A percentile compares a stretch with the other conserved stretches of the same genome.
These are phyloP conservation scores for Pueraria montana DNA, from an alignment of 306 rosid species.

Conservation along the genomic window DNA sequence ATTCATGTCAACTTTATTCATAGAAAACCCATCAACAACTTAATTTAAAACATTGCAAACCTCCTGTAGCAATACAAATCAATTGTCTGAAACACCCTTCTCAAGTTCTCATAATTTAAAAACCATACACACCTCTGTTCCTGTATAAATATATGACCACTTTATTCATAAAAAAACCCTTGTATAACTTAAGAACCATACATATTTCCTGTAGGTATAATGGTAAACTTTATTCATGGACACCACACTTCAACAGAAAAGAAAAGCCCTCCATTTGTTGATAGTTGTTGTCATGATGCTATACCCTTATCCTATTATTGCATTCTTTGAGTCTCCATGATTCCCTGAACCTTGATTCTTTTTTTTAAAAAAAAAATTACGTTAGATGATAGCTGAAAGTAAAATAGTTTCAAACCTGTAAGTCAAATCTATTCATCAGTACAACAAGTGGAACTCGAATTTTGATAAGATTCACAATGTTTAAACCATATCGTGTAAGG, in stretches of 20 bases:
- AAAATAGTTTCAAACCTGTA: background rate
- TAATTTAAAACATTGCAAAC: background rate
- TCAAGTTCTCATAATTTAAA: background rate
- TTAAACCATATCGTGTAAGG: too few relatives aligned
- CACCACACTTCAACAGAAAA: constrained; percentile 13
- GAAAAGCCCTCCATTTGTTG: background rate
- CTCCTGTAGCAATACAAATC: background rate
- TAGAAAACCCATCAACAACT: background rate
- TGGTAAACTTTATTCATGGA: constrained; percentile 19
- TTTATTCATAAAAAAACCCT: background rate
- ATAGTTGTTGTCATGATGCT: constrained; percentile 6
- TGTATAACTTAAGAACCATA: background rate
- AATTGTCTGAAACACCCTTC: background rate
- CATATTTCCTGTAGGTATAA: background rate
- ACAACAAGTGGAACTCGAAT: background rate
- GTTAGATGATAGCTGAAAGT: background rate
- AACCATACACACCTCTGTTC: background rate
- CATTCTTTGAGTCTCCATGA: background rate
- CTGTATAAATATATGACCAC: too few relatives aligned
- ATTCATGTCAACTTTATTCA: background rate
- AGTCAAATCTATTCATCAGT: background rate
- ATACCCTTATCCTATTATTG: too few relatives aligned
- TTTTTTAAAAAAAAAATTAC: background rate
- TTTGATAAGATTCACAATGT: background rate
- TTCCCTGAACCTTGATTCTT: background rate